A percentile compares a stretch with the other conserved stretches of the same genome.
Conservation (phyloP, 306 rosid genomes). For the Quercus agrifolia region DNA sequence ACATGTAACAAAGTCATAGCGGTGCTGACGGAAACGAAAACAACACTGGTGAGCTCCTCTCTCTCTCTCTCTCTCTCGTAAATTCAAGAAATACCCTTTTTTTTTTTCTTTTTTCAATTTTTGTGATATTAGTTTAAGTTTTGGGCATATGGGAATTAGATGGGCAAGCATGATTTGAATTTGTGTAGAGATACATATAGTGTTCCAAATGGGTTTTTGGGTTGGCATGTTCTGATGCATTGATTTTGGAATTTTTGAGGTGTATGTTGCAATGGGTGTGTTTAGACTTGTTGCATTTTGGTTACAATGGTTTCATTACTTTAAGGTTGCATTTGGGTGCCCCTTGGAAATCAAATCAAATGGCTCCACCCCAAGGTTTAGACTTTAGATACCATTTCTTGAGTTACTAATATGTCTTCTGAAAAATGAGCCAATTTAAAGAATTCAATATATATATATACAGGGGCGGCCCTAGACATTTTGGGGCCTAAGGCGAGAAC, state of each 20-base stretch:
- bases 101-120: not conserved
- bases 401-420: not conserved
- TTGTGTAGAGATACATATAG: not conserved
- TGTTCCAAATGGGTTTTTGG: not conserved
- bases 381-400: not conserved
- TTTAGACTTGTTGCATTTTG: not conserved
- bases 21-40: not conserved
- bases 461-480: too few relatives aligned
- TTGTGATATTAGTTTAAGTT: too few relatives aligned
- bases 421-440: not conserved
- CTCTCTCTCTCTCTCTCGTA: not conserved
- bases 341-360: not conserved
- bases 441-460: not conserved
- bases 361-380: too few relatives aligned
- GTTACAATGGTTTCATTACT: not conserved
- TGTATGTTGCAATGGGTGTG: not conserved
- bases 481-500: too few relatives aligned
- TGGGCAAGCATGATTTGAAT: not conserved
- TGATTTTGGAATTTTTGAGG: not conserved
- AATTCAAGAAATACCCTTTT: not conserved
- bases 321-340: not conserved
- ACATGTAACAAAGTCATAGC: not conserved
- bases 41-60: not conserved
- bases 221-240: not conserved
- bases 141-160: too few relatives aligned